Base-by-base conservation (phyloP, 768 basidiomycete species). In the Amanita inopinata region DNA sequence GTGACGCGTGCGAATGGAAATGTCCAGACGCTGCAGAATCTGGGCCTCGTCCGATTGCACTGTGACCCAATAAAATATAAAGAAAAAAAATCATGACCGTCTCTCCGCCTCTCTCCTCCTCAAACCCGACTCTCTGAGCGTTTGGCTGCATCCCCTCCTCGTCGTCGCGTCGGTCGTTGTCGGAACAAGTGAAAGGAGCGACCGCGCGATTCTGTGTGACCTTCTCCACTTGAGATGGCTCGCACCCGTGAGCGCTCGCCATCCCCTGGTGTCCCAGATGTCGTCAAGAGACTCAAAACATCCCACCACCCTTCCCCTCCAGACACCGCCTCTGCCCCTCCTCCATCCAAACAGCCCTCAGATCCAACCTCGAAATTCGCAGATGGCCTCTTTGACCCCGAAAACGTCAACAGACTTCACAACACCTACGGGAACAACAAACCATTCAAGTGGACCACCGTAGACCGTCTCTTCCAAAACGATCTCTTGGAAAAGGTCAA, bases 371-470 rank as follows among this genome's bases (percentile, higher is more conserved):
- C 59, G 7, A 52, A 58, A 35, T 84, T 84, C 52, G 62, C 73
- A 3, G 48, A 72, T 14, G 67, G 63, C 33, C 61, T 90, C 34
- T 74, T 90, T 47, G 69, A 76, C 45, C 67, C 70, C 40, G 57
- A 66, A 38, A 76, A 69, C 49, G 68, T 83, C 48, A 65, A 77
- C 23, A 57, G 64, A 14, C 65, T 90, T 27, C 65, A 74, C 50
- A 51, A 63, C 9, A 59, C 63, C 31, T 94, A 96, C 60, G 50
- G 58, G 9, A 50, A 62, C 4, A 80, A 67, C 51, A 56, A 68
- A 41, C 92, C 92, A 0, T 97, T 81, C 74, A 86, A 83, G 60
- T 80, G 93, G 62, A 78, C 78, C 12, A 69, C 88, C 38, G 72
- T 96, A 42, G 78, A 83, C 38, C 76, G 80, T 52, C 70, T 97